These are phyloP conservation scores for Penicillium griseofulvum DNA, from an alignment of 2,329 filamentous ascomycete species.

Conservation along the genomic window DNA sequence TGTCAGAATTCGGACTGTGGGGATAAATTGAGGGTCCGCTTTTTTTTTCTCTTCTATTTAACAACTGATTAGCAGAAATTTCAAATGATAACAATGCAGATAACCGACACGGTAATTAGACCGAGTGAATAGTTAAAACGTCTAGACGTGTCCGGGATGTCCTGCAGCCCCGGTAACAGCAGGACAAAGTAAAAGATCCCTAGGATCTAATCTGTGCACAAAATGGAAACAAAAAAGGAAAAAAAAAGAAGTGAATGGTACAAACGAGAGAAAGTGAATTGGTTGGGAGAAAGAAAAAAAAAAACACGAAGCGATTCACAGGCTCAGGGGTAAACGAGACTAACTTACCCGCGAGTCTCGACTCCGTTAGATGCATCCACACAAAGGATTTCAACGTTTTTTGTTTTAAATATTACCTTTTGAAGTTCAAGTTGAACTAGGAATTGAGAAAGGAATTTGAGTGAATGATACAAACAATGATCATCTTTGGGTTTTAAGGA, in stretches of 20 bases:
- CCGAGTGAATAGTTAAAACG: constrained; percentile 3
- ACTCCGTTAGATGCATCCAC: constrained; percentile 7
- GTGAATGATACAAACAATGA: constrained; percentile 23
- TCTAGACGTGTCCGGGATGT: constrained; percentile 18
- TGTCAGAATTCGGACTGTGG: constrained; percentile 5
- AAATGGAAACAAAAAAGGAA: constrained; percentile 6
- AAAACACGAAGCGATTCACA: constrained; percentile 9
- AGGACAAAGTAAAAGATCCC: constrained; percentile 17
- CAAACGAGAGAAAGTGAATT: not conserved
- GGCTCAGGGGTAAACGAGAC: constrained; percentile 16
- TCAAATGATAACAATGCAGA: constrained; percentile 10
- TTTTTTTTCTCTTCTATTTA: constrained; percentile 14
- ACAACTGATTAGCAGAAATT: constrained; percentile 10
- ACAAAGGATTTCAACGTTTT: constrained; percentile 1
- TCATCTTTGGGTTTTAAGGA: constrained; percentile 17
- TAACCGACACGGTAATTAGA: constrained; percentile 15
- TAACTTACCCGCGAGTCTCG: constrained; percentile 9
- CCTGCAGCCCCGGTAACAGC: constrained; percentile 22
- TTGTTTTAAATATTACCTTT: too few relatives aligned
- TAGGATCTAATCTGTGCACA: constrained; percentile 15
- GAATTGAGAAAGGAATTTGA: not conserved
- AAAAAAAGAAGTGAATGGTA: not conserved
- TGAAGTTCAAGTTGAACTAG: too few relatives aligned
- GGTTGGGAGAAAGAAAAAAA: not conserved
- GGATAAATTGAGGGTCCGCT: constrained; percentile 2